Conservation (phyloP, 768 basidiomycete genomes). For the Saitozyma podzolica region DNA sequence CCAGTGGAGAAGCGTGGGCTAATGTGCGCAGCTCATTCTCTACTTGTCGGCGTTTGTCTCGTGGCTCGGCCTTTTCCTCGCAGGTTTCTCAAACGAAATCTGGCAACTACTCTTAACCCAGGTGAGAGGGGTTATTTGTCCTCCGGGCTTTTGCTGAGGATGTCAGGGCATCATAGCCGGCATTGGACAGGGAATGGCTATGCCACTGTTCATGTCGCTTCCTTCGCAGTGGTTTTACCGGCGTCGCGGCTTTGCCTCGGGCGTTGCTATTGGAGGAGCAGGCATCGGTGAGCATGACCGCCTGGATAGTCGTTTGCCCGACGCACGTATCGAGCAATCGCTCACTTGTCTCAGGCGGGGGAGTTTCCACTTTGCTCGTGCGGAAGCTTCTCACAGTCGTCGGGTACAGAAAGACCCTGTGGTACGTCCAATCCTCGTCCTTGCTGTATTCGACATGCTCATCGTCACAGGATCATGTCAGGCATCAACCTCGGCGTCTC, state of each 20-base stretch:
- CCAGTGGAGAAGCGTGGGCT: background rate
- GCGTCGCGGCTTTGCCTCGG: constrained; percentile 38
- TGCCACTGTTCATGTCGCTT: constrained; percentile 45
- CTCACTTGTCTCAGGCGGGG: constrained; percentile 23
- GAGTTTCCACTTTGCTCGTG: constrained; percentile 24
- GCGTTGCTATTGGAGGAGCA: constrained; percentile 40
- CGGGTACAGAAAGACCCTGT: constrained; percentile 38
- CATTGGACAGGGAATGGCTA: constrained; percentile 26
- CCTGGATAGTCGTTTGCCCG: background rate
- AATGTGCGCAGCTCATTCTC: constrained; percentile 16
- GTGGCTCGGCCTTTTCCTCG: constrained; percentile 27
- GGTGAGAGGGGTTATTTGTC: constrained; percentile 5
- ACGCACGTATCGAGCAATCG: background rate
- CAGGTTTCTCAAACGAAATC: constrained; percentile 20
- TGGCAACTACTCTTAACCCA: constrained; percentile 32
- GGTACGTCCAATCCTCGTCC: constrained; percentile 25
- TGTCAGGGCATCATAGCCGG: constrained; percentile 27
- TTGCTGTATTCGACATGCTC: background rate
- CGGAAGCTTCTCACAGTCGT: constrained; percentile 29
- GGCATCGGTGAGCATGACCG: constrained; percentile 17
- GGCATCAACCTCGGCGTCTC: constrained; percentile 22
- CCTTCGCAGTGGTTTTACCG: constrained; percentile 48
- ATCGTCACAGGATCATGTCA: constrained; percentile 23
- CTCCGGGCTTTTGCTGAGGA: constrained; percentile 3
- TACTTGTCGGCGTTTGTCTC: constrained; percentile 14